Conservation (phyloP, 768 basidiomycete genomes). For the Pleurotus ostreatus region DNA sequence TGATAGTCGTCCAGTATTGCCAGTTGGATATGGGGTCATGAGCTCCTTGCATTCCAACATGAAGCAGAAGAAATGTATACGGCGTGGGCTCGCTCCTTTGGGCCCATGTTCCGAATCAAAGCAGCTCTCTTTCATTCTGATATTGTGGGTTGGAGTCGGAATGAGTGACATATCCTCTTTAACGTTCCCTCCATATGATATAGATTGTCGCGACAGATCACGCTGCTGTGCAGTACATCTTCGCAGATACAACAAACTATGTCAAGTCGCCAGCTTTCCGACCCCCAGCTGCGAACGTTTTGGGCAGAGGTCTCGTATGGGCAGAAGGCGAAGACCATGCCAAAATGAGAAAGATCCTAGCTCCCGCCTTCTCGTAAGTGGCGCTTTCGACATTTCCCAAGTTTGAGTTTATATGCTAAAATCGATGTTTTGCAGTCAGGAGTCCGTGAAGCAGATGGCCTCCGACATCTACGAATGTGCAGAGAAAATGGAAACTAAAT, state of each 20-base stretch:
- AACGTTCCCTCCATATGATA: too few relatives aligned
- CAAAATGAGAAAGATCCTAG: slow-evolving; percentile 25
- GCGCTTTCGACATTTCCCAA: neutral
- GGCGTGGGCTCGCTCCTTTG: slow-evolving; percentile 26
- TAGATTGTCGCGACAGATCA: slow-evolving; percentile 33
- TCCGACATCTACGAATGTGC: slow-evolving; percentile 27
- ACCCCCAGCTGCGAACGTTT: slow-evolving; percentile 26
- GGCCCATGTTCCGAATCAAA: slow-evolving; percentile 32
- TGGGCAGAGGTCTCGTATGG: slow-evolving; percentile 32
- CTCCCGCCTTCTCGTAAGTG: slow-evolving; percentile 32
- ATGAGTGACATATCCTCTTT: too few relatives aligned
- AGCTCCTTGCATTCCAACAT: slow-evolving; percentile 27
- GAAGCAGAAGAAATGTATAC: slow-evolving; percentile 28
- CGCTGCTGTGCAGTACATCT: slow-evolving; percentile 32
- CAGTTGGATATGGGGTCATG: slow-evolving; percentile 33
- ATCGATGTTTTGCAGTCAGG: slow-evolving; percentile 16
- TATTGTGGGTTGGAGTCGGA: slow-evolving; percentile 22
- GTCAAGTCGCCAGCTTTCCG: slow-evolving; percentile 27
- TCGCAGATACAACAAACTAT: slow-evolving; percentile 29
- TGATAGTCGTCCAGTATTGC: slow-evolving; percentile 16
- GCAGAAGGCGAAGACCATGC: slow-evolving; percentile 34
- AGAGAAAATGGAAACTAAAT: slow-evolving; percentile 17
- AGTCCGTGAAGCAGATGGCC: slow-evolving; percentile 29
- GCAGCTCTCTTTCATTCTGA: slow-evolving; percentile 33
- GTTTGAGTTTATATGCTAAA: neutral